Evolutionary conservation across 257 asterid genomes (phyloP), one percentile per base, ranked within the genome.

Genomic region (Euphrasia confusa): DNA sequence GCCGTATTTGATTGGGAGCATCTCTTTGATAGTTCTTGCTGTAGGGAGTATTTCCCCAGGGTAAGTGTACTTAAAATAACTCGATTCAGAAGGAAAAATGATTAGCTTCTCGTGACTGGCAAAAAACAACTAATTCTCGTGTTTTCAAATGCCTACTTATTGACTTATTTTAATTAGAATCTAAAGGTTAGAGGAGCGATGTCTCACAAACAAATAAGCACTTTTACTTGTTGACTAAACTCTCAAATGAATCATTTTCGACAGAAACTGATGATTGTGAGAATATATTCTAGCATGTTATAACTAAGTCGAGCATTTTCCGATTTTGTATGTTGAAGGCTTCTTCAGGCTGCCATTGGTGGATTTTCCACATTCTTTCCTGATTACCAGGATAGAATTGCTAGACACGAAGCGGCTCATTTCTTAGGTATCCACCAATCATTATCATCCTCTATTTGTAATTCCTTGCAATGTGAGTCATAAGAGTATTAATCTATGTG

Each of bases 381-480:
- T 58, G 97, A 91, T 74, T 86, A 86, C 70, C 80, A 83, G 74
- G 98, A 91, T 61, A 83, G 97, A 74, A 88, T 91, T 63, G 79
- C 96, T 66, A 78, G 95, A 57, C 98, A 91, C 54, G 98, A 91
- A 77, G 96, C 98, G 60, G 98, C 96, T 67, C 98, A 91, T 68
- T 91, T 91, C 75, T 74, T 91, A 80, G 96, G 98, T 91, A 76
- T 67, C 66, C 33, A 30, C 4, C 33, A 42, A 21, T 21, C 24
- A 21, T 21, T 1, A 65, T 13, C 4, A 30, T 21, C 5, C 56
- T 63, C 59, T 53, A 17, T 52, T 30, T 48, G 56, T 26, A 53
- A 4, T 33, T 6, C 24, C 24, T 21, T 21, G 24, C 24, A 21
- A 21, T 21, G 24, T 21, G 24, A 21, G 24, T 21, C 1, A 21